phyloP scores from a whole-genome alignment of 108 stramenopile species.

The Pseudonitzschia multistriata region DNA sequence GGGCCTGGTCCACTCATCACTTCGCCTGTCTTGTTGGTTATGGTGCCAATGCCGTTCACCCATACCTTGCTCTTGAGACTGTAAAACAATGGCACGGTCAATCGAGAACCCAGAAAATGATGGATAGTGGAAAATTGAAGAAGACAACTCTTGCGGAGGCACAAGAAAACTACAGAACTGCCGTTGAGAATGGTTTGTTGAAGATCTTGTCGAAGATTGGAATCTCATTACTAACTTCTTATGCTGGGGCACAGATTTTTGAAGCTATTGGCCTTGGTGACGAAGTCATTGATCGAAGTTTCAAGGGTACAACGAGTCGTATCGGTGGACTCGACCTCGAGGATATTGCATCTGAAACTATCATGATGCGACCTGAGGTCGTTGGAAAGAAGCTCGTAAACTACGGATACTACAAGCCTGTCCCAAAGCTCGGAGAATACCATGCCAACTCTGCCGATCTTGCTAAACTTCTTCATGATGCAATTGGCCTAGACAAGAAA shows the following conservation, averaged over 20 bases:
- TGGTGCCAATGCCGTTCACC: slow-evolving; percentile 95
- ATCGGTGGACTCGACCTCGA: slow-evolving; percentile 77
- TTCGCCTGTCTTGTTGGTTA: slow-evolving; percentile 93
- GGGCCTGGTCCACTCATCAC: slow-evolving; percentile 93
- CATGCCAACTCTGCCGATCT: slow-evolving; percentile 93
- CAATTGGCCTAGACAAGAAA: slow-evolving; percentile 83
- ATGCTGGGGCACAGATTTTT: slow-evolving; percentile 95
- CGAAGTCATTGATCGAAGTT: slow-evolving; percentile 85
- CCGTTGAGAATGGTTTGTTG: slow-evolving; percentile 89
- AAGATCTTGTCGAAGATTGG: slow-evolving; percentile 97
- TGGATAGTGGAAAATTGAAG: slow-evolving; percentile 81
- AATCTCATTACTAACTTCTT: slow-evolving; percentile 90
- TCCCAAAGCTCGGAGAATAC: slow-evolving; percentile 89
- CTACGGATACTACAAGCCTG: slow-evolving; percentile 91
- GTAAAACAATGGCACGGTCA: slow-evolving; percentile 85
- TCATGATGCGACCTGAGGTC: slow-evolving; percentile 81
- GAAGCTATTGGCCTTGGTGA: slow-evolving; percentile 92
- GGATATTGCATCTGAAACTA: slow-evolving; percentile 81
- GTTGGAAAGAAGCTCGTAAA: slow-evolving; percentile 73
- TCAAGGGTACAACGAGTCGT: slow-evolving; percentile 94
- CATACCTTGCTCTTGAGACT: slow-evolving; percentile 93
- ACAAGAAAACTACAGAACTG: slow-evolving; percentile 89
- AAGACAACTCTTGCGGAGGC: slow-evolving; percentile 71
- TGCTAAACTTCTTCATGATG: slow-evolving; percentile 89
- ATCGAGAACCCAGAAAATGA: slow-evolving; percentile 81